Evolutionary conservation across 768 basidiomycete species (phyloP), one percentile per base, ranked within the genome.

Genomic region (Lyophyllum semitale): DNA sequence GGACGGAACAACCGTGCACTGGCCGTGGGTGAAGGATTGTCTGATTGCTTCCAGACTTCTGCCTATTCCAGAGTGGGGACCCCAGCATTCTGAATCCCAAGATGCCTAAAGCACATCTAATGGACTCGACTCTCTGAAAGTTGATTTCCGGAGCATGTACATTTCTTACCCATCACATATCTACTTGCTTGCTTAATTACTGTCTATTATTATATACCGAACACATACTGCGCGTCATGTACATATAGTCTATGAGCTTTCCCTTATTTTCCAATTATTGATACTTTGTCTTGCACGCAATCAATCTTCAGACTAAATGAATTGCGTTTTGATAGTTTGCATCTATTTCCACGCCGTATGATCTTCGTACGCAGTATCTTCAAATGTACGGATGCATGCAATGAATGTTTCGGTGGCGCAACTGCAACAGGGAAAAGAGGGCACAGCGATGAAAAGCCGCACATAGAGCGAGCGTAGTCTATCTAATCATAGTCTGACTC

Each of bases 11-110:
- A 75, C 71, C 17, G 84, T 86, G 15, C 71, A 78, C 54, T 83
- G 89, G 71, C 64, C 69, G 17, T 93, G 89, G 89, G 81, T 93
- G 37, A 94, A 93, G 68, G 82, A 89, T 44, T 88, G 88, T 63
- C 71, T 93, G 27, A 79, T 90, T 56, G 79, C 87, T 15, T 85
- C 87, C 13, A 74, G 84, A 29, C 64, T 82, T 25, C 65, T 81
- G 3, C 70, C 73, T 40, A 66, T 73, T 9, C 73, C 73, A 3
- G 55, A 61, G 23, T 71, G 71, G 69, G 60, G 25, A n/a, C 40
- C 37, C 22, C 25, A 32, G 17, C 35, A 35, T 17, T 18, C 43
- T 22, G 55, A 63, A 42, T 62, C 63, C 18, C 63, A 66, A 27
- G 59, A 61, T 15, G 59, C 54, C 17, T 66, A 43, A 57, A 41